These are phyloP conservation scores for Agastache rugosa DNA, from an alignment of 257 asterid species.

Conservation along the genomic window DNA sequence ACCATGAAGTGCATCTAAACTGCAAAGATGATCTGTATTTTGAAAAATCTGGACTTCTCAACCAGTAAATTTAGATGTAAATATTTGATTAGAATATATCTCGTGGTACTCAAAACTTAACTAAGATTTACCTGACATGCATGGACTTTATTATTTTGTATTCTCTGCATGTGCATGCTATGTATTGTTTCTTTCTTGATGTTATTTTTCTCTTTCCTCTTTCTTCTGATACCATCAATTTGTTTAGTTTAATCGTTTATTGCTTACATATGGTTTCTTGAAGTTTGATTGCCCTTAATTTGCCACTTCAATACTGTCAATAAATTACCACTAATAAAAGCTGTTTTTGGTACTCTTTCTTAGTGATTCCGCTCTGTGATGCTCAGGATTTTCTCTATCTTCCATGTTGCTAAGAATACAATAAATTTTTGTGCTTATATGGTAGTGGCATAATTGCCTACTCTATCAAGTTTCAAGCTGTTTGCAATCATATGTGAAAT, in stretches of 20 bases:
- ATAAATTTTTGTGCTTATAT: not conserved
- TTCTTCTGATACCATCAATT: not conserved
- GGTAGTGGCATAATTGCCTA: slow-evolving; percentile 3
- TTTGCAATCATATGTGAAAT: slow-evolving; percentile 26
- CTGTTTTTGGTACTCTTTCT: not conserved
- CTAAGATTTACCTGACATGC: not conserved
- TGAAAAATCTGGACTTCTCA: not conserved
- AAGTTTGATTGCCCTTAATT: not conserved
- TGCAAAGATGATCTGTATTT: too few relatives aligned
- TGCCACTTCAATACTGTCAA: slow-evolving; percentile 3
- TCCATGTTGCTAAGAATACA: slow-evolving; percentile 1
- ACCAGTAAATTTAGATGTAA: slow-evolving; percentile 6
- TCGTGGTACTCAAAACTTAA: slow-evolving; percentile 9
- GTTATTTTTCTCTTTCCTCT: too few relatives aligned
- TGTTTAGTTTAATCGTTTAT: not conserved
- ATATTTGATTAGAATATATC: not conserved
- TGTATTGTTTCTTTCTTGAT: too few relatives aligned
- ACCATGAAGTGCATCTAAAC: too few relatives aligned
- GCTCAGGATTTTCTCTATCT: not conserved
- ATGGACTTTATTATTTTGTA: not conserved
- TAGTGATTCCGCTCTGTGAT: slow-evolving; percentile 7
- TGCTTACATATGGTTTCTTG: not conserved
- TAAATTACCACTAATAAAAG: slow-evolving; percentile 11
- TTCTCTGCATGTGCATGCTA: not conserved
- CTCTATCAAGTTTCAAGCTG: not conserved